Evolutionary conservation across 108 stramenopile genomes (phyloP).

Genomic region (Mayamaea pseudoterrestris): DNA sequence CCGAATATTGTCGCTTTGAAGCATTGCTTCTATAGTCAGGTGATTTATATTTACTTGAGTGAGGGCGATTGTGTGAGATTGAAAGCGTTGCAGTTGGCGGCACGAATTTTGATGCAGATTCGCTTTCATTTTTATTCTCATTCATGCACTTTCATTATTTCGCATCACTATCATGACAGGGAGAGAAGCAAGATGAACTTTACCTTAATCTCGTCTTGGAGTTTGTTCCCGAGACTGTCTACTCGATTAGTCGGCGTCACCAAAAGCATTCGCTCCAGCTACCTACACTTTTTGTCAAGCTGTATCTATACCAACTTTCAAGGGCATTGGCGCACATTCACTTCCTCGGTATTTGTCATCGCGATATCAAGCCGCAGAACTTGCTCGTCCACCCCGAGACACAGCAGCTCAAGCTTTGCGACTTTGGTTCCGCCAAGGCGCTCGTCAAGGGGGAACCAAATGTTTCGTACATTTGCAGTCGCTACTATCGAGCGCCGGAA

Average conservation of each 20-base stretch:
- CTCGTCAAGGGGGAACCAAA: constrained; percentile 94
- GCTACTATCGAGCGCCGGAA: constrained; percentile 99
- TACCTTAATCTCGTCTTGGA: constrained; percentile 99
- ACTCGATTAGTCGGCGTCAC: constrained; percentile 83
- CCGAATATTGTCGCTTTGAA: constrained; percentile 92
- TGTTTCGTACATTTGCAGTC: constrained; percentile 93
- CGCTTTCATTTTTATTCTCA: constrained; percentile 3
- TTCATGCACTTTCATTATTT: no score
- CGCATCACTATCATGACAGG: constrained; percentile 21
- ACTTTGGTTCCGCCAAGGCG: constrained; percentile 96
- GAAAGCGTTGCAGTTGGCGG: not conserved
- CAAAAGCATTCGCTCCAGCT: constrained; percentile 86
- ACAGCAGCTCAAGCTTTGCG: constrained; percentile 94
- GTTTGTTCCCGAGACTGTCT: constrained; percentile 97
- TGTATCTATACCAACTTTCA: constrained; percentile 96
- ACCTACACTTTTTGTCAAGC: constrained; percentile 83
- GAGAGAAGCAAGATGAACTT: constrained; percentile 83
- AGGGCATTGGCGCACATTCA: constrained; percentile 96
- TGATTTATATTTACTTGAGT: constrained; percentile 16
- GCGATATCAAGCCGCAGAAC: constrained; percentile 99
- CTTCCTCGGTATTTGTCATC: constrained; percentile 90
- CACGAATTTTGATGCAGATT: not conserved
- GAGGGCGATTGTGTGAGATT: not conserved
- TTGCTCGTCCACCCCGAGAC: constrained; percentile 88
- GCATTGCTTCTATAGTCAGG: constrained; percentile 95